Evolutionary conservation across 1,284 basidiomycete species (phyloP), one percentile per base, ranked within the genome.

Genomic region (Cystobasidium pallidum): DNA sequence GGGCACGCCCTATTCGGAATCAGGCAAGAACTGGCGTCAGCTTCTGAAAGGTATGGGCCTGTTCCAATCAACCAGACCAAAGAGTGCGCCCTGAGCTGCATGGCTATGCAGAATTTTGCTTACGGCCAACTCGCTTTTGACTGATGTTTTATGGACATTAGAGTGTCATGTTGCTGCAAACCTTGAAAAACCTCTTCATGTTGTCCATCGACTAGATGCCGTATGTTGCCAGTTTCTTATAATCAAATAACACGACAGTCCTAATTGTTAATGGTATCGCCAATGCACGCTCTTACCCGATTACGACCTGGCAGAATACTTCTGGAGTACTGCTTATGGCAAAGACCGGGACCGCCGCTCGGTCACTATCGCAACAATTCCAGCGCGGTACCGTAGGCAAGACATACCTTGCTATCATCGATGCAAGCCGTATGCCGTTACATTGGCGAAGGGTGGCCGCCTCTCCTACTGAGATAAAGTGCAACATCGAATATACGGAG

Each of bases 161-260:
- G 63, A 51, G 32, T 24, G 39, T 24, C 55, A 62, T 15, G n/a
- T 3, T 3, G 32, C n/a, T 39, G 21, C 55, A n/a, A 30, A 41
- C 3, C 26, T 26, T 15, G 47, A 39, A n/a, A 59, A 52, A n/a
- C 49, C 62, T 30, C 47, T 68, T 3, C 24, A 52, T 32, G 32
- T 52, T 11, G 72, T 73, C 11, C 72, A 73, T 63, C 72, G 72
- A 17, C 57, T 73, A 15, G 72, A 73, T 43, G 47, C 72, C 7
- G 72, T 73, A 47, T 41, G 41, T 19, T 45, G 36, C 28, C 1
- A 59, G 15, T 11, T 30, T 11, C 13, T n/a, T n/a, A n/a, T n/a
- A n/a, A n/a, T n/a, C n/a, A n/a, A n/a, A n/a, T n/a, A n/a, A n/a
- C n/a, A n/a, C n/a, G n/a, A n/a, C n/a, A n/a, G n/a, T n/a, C n/a